Base-by-base conservation (phyloP, 352 stramenopile genomes). In the Pythium rishiriense region DNA sequence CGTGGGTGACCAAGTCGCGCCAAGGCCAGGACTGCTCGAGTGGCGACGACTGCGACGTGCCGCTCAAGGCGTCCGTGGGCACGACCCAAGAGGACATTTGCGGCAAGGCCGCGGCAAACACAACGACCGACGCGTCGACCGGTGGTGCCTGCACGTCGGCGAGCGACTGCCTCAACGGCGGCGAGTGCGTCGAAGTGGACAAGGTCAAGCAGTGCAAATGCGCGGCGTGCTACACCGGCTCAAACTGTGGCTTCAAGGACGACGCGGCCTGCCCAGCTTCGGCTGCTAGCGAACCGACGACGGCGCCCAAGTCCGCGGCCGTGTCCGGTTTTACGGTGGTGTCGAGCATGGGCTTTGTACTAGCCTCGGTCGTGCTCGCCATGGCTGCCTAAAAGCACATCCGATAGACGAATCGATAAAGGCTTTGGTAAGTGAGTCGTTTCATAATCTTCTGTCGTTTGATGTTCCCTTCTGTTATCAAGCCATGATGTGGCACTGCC, bases 11-110 rank as follows among this genome's bases (percentile, higher is more conserved):
- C 50, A 81, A 84, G 56, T 90, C 79, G 41, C 80, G 87, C 58
- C 84, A 96, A 70, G 87, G 87, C 12, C 72, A 83, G 19, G 69
- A 91, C 55, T 96, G 87, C 21, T 72, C 89, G 52, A 58, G 66
- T 47, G 87, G 87, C 57, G 68, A 68, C 11, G 85, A 79, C 42
- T 96, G 87, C 59, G 82, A 94, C 63, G 87, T 94, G 43, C 64
- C 61, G 0, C 50, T 96, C n/a, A 75, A 73, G 15, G 51, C 62
- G 14, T 46, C 72, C 10, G 47, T 91, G 33, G 81, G 81, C 28
- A 96, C 85, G 31, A 92, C 85, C 0, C 75, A 96, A 61, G 82
- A 93, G 49, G 72, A 88, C 9, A 80, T 96, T 63, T 96, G 87
- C 47, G 87, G 87, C 41, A 72, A 75, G 41, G 81, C 88, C 33